phyloP scores from a whole-genome alignment of 225 moss, liverwort and hornwort species.

The Pleurozium schreberi region DNA sequence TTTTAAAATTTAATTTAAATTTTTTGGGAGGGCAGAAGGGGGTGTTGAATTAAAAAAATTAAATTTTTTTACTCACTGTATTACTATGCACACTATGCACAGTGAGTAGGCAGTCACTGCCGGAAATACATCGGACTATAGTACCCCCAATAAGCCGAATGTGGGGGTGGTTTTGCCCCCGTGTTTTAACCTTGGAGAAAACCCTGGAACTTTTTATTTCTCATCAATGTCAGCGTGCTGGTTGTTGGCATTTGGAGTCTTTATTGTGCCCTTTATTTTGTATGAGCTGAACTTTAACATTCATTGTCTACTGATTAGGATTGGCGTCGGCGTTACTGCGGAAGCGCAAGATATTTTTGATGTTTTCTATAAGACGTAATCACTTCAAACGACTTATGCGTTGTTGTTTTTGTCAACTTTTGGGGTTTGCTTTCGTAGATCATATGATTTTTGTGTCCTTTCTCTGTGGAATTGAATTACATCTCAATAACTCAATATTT shows the following conservation, averaged over 20 bases:
- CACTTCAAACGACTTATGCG: background rate
- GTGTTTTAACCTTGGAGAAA: no score
- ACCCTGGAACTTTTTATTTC: no score
- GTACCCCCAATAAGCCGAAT: no score
- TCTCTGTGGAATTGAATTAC: background rate
- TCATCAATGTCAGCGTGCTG: background rate
- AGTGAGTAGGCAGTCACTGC: no score
- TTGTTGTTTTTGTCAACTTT: background rate
- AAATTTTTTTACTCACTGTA: no score
- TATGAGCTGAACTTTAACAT: background rate
- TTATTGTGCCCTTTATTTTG: background rate
- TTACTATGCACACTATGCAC: no score
- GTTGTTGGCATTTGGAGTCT: background rate
- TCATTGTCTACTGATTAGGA: constrained; percentile 38
- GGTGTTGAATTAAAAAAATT: no score
- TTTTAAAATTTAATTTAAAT: no score
- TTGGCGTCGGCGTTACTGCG: constrained; percentile 88
- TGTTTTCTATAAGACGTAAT: constrained; percentile 94
- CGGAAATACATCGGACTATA: no score
- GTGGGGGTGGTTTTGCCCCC: no score
- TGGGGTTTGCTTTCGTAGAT: background rate
- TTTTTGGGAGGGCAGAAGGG: no score
- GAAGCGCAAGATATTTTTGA: constrained; percentile 99
- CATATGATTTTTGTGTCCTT: background rate
- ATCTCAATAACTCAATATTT: background rate